phyloP scores from a whole-genome alignment of 2,329 filamentous ascomycete genomes.

The Monosporascus sp. region DNA sequence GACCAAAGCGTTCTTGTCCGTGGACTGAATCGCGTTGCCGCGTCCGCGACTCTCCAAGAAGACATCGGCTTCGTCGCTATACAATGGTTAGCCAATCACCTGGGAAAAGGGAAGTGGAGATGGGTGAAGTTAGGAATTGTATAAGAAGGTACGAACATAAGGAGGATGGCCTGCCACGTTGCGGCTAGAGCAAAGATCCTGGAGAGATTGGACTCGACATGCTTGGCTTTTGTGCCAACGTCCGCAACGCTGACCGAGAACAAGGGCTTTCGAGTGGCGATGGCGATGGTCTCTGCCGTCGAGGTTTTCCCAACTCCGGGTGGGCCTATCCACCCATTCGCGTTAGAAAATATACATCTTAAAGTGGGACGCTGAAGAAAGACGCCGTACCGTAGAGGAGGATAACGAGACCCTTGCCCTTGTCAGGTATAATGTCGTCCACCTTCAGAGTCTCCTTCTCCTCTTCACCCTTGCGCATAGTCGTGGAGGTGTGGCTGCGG shows the following conservation, averaged over 20 bases:
- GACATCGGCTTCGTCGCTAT: constrained; percentile 8
- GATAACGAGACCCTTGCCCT: constrained; percentile 11
- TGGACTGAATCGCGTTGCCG: neutral
- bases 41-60: constrained; percentile 6
- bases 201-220: constrained; percentile 6
- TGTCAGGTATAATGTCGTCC: constrained; percentile 6
- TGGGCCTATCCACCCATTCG: constrained; percentile 1
- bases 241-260: constrained; percentile 6
- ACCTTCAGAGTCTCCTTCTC: neutral
- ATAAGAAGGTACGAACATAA: neutral
- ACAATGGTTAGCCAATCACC: neutral
- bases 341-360: neutral
- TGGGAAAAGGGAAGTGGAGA: too few relatives aligned
- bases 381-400: constrained; percentile 8
- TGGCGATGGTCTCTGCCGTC: constrained; percentile 8
- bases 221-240: constrained; percentile 6
- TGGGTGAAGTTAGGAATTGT: neutral
- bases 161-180: neutral
- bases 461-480: neutral
- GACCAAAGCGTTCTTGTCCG: constrained; percentile 6
- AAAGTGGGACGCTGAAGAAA: neutral
- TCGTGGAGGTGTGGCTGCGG: neutral
- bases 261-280: constrained; percentile 6
- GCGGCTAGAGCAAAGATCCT: constrained; percentile 9
- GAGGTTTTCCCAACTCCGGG: constrained; percentile 12